Percentiles rank a stretch among this genome's conserved stretches.
Evolutionary conservation across 2,329 filamentous ascomycete species (phyloP).

Genomic region (Falciphora oryzae): DNA sequence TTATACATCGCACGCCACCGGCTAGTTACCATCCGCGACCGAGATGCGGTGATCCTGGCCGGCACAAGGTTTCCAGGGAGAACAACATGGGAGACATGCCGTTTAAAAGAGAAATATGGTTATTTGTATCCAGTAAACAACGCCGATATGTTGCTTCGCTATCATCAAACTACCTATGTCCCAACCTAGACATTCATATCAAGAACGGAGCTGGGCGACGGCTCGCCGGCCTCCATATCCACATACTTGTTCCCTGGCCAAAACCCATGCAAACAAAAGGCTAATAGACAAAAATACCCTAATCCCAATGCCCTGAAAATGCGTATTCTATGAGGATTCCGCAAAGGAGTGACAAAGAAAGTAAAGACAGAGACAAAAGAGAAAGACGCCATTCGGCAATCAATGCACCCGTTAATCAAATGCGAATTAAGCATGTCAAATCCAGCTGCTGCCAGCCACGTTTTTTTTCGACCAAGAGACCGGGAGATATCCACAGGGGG

Average conservation of each 20-base stretch:
- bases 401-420: neutral
- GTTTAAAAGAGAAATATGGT: neutral
- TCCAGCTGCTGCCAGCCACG: neutral
- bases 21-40: neutral
- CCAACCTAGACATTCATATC: neutral
- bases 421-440: neutral
- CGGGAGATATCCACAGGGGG: neutral
- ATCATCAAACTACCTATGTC: neutral
- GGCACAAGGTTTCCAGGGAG: neutral
- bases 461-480: neutral
- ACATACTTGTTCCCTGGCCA: too few species aligned
- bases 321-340: neutral
- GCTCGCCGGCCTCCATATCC: too few species aligned
- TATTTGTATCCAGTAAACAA: neutral
- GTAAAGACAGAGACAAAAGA: neutral
- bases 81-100: neutral
- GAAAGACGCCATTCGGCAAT: neutral
- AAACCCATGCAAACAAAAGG: too few species aligned
- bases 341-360: too few species aligned
- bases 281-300: neutral
- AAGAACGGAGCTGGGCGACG: too few species aligned
- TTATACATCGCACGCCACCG: neutral
- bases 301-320: neutral
- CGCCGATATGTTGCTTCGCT: neutral
- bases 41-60: neutral